A percentile compares a stretch with the other conserved stretches of the same genome.
Conservation (phyloP, 441 rosid species). For the Erysimum cheiri region DNA sequence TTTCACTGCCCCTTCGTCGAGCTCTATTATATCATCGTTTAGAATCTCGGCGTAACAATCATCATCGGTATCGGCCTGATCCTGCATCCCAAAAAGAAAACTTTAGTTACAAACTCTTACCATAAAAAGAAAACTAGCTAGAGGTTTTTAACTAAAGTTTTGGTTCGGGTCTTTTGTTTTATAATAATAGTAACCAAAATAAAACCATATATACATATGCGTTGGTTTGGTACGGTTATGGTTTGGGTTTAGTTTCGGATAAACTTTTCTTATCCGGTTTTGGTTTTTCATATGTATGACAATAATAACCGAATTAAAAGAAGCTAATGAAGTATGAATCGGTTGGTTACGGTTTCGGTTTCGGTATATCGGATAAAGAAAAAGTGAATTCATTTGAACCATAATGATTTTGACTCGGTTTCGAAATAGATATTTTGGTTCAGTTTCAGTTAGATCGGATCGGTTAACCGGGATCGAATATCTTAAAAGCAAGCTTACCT, state of each 20-base stretch:
- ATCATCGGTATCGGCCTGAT: conserved; percentile 43
- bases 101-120: background rate
- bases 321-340: background rate
- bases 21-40: conserved; percentile 80
- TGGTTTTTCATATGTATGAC: too few relatives aligned
- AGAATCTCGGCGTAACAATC: conserved; percentile 78
- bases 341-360: background rate
- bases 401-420: background rate
- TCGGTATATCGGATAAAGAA: background rate
- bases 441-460: background rate
- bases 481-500: conserved; percentile 44
- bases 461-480: background rate
- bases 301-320: background rate
- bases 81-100: conserved; percentile 21
- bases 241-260: background rate
- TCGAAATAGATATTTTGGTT: background rate
- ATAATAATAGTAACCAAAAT: conserved; percentile 45
- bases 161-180: background rate
- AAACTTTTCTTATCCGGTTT: background rate
- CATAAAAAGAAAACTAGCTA: background rate
- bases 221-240: background rate
- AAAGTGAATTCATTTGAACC: background rate
- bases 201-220: background rate
- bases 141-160: background rate
- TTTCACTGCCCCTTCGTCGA: conserved; percentile 55